Base-by-base conservation (phyloP, 768 basidiomycete genomes). In the Trametes sanguinea region DNA sequence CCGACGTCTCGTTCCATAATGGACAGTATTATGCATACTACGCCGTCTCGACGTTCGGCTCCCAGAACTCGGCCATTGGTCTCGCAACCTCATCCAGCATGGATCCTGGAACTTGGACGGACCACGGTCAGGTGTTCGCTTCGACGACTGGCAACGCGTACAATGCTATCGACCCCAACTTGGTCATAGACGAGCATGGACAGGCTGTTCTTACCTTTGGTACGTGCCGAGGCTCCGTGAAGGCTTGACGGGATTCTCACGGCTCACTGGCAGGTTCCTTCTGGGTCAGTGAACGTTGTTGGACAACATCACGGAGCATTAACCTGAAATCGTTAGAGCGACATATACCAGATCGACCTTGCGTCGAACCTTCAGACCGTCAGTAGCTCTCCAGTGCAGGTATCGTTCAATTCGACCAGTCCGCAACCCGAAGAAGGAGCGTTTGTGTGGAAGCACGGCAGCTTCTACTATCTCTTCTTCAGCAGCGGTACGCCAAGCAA, bases 51-150 rank as follows among this genome's bases (percentile, higher is more conserved):
- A 59, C 62, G 1, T 62, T 67, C 40, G 70, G 70, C 42, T 65
- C 63, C 22, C 70, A 71, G 59, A 61, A 68, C 42, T 69, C 68
- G 2, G 64, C 61, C 16, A 71, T 71, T 37, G 68, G 68, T 0
- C 56, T 68, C 5, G 70, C 70, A 10, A 69, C 67, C 9, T 67
- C 65, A 33, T 43, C 67, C 30, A 64, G 64, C 42, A 68, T 69
- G 67, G 65, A 67, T 27, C 60, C 67, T 16, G 70, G 70, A 6
- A 68, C 67, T 1, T 72, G 69, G 69, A 68, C 66, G 3, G 66
- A 68, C 54, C 66, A 65, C 14, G 71, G 71, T 3, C 46, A 55
- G 11, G 69, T 72, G 40, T 63, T 72, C 45, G 29, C 46, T 9
- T 64, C 66, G 11, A 43, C 6, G 3, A 51, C 56, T 6, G 68